Evolutionary conservation across 2,329 filamentous ascomycete species (phyloP).

Genomic region (Beauveria sp.): DNA sequence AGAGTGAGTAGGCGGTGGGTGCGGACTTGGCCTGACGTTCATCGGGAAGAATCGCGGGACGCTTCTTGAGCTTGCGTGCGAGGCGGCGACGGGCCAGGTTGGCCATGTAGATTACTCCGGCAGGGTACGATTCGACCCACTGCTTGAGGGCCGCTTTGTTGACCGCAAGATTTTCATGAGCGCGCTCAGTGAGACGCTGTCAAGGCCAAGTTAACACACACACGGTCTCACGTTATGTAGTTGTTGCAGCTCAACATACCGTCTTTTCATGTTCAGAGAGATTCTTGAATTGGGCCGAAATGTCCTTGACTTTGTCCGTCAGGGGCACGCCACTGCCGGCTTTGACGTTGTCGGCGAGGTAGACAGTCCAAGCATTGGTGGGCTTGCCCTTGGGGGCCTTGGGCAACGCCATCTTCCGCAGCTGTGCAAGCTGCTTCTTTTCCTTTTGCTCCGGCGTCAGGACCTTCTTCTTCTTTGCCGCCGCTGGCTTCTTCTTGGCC

Average conservation of each 20-base stretch:
- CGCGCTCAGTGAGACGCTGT: slow-evolving; percentile 29
- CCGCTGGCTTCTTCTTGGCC: slow-evolving; percentile 19
- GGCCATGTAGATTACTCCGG: slow-evolving; percentile 33
- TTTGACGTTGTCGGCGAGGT: slow-evolving; percentile 23
- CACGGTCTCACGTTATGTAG: not conserved
- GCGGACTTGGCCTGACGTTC: slow-evolving; percentile 38
- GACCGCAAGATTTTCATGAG: slow-evolving; percentile 30
- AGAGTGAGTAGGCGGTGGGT: slow-evolving; percentile 27
- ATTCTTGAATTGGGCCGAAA: slow-evolving; percentile 29
- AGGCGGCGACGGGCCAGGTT: slow-evolving; percentile 40
- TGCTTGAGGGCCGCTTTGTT: slow-evolving; percentile 34
- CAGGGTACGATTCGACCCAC: slow-evolving; percentile 40
- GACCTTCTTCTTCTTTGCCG: slow-evolving; percentile 25
- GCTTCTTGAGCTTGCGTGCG: slow-evolving; percentile 25
- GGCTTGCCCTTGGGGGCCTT: slow-evolving; percentile 29
- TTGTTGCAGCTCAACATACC: slow-evolving; percentile 28
- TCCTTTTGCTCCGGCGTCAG: slow-evolving; percentile 32
- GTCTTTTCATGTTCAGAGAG: slow-evolving; percentile 34
- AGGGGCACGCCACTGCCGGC: slow-evolving; percentile 10
- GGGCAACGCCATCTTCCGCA: slow-evolving; percentile 35
- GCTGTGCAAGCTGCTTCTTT: slow-evolving; percentile 23
- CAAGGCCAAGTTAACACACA: not conserved
- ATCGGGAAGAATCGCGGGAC: slow-evolving; percentile 31
- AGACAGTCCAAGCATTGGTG: slow-evolving; percentile 30
- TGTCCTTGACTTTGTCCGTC: slow-evolving; percentile 16